A percentile compares a stretch with the other conserved stretches of the same genome.
Evolutionary conservation across 805 yeast species (phyloP).

Genomic region (Candida ascalaphidarum): DNA sequence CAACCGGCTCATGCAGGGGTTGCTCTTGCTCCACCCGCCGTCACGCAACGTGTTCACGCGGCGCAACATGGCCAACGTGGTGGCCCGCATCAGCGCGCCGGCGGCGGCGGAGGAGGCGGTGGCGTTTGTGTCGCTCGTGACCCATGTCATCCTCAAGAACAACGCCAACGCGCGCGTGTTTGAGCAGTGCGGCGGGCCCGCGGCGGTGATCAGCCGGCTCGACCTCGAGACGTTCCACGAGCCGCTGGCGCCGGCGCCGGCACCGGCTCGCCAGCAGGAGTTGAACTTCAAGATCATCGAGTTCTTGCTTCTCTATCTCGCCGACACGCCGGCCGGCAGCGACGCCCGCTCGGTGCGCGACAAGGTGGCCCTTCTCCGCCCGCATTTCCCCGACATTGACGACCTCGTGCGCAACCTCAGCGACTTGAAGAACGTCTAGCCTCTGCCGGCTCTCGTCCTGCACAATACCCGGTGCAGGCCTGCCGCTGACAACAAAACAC

Average conservation of each 20-base stretch:
- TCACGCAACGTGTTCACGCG: constrained; percentile 43
- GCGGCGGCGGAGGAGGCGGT: constrained; percentile 12
- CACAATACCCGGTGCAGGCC: too few species aligned
- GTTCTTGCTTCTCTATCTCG: constrained; percentile 58
- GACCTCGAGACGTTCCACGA: constrained; percentile 1
- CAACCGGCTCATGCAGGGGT: constrained; percentile 46
- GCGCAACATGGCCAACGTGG: constrained; percentile 27
- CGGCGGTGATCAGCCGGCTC: constrained; percentile 36
- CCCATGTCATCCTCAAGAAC: constrained; percentile 49
- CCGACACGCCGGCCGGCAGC: constrained; percentile 6
- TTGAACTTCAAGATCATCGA: constrained; percentile 60
- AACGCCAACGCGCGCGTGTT: constrained; percentile 50
- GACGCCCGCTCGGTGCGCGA: too few species aligned
- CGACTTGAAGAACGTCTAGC: too few species aligned
- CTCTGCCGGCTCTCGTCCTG: too few species aligned
- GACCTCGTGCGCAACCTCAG: too few species aligned
- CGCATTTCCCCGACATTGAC: too few species aligned
- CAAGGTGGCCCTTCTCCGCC: too few species aligned
- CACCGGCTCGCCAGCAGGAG: constrained; percentile 32
- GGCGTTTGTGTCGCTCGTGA: constrained; percentile 43
- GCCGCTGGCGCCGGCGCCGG: background rate
- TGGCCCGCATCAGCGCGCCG: constrained; percentile 5
- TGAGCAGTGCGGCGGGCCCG: constrained; percentile 50
- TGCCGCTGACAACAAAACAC: too few species aligned
- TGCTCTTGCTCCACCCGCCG: constrained; percentile 48